Evolutionary conservation across 140 eudicot species (phyloP).

Genomic region (Ambrosia hybrid): DNA sequence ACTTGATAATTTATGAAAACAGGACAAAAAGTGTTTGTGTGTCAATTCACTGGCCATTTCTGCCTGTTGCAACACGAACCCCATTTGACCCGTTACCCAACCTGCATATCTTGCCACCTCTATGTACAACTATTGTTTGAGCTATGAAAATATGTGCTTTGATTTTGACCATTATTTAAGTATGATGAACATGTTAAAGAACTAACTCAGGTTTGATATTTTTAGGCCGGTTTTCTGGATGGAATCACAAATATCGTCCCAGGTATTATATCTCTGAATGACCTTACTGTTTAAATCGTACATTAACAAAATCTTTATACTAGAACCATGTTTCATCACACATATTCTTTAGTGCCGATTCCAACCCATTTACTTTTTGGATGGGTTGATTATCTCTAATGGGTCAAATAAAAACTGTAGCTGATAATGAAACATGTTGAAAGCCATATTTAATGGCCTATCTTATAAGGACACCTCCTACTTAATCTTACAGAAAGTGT

Average conservation of each 20-base stretch:
- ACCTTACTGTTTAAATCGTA: neutral
- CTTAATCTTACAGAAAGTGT: neutral
- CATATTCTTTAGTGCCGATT: neutral
- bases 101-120: neutral
- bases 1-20: neutral
- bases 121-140: slow-evolving; percentile 1
- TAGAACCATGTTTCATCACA: neutral
- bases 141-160: neutral
- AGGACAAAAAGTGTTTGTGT: neutral
- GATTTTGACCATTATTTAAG: slow-evolving; percentile 9
- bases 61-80: neutral
- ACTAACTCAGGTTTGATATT: slow-evolving; percentile 5
- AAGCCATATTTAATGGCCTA: neutral
- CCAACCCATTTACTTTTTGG: neutral
- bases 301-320: neutral
- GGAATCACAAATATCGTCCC: slow-evolving; percentile 90
- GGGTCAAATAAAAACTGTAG: neutral
- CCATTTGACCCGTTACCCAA: neutral
- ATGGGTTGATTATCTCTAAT: neutral
- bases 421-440: neutral
- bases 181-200: slow-evolving; percentile 11
- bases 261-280: slow-evolving; percentile 50
- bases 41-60: too few relatives aligned
- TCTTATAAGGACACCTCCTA: neutral
- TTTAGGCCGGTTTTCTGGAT: slow-evolving; percentile 96